These are phyloP conservation scores for Phyllosticta ampelicida DNA, from an alignment of 2,329 filamentous ascomycete genomes.

Conservation along the genomic window DNA sequence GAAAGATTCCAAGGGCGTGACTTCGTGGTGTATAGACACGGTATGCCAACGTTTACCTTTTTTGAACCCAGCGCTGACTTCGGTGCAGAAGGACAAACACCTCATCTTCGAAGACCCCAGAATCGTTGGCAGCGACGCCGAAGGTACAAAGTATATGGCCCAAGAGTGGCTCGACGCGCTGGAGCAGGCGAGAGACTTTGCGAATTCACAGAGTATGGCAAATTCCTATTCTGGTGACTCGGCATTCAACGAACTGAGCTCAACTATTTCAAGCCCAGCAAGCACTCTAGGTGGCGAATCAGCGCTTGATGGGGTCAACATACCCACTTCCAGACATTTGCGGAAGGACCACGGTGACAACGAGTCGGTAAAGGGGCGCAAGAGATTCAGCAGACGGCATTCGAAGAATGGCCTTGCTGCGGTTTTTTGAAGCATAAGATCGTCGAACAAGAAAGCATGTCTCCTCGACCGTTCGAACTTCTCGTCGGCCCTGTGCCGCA, in stretches of 20 bases:
- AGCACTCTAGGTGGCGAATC: constrained; percentile 56
- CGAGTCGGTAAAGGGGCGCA: constrained; percentile 48
- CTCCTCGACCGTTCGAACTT: background rate
- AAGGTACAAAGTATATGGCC: constrained; percentile 56
- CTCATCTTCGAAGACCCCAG: constrained; percentile 93
- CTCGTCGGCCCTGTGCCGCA: background rate
- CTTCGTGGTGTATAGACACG: constrained; percentile 83
- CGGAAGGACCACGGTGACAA: constrained; percentile 38
- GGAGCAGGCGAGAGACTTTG: constrained; percentile 76
- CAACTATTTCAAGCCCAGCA: constrained; percentile 61
- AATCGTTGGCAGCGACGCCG: constrained; percentile 51
- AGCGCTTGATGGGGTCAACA: constrained; percentile 35
- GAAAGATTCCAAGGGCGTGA: constrained; percentile 76
- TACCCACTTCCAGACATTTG: constrained; percentile 40
- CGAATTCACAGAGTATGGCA: constrained; percentile 58
- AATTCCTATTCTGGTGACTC: constrained; percentile 52
- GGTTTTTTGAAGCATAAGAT: constrained; percentile 52
- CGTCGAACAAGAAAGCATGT: background rate
- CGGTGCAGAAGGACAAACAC: constrained; percentile 65
- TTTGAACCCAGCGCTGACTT: background rate
- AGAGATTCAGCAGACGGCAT: constrained; percentile 79
- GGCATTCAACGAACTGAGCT: constrained; percentile 32
- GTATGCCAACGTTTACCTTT: constrained; percentile 47
- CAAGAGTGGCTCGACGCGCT: constrained; percentile 90
- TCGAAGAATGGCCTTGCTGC: constrained; percentile 90